Evolutionary conservation across 139 green algal genomes (phyloP), one percentile per base, ranked within the genome.

Genomic region (Micractinium conductrix): DNA sequence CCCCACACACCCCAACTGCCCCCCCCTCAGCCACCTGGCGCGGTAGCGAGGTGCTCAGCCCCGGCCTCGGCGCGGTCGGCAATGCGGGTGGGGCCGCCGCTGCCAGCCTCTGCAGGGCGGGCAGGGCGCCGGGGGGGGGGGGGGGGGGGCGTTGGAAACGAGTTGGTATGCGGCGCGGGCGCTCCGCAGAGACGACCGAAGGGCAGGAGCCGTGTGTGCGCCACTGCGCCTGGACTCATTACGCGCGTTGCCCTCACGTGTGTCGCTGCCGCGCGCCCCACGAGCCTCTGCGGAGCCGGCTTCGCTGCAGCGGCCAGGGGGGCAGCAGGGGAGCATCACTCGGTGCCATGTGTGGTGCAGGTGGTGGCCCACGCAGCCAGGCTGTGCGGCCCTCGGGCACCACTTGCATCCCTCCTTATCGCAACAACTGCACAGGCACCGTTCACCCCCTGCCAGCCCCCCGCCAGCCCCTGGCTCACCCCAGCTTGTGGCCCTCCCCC

Each of bases 21-120:
- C 35, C 43, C 1, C 2, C 0, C 65, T 14, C n/a, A n/a, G n/a
- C 10, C 68, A 74, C 68, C 37, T 74, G 68, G 21, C 17, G 68
- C 68, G 2, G 68, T 74, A 22, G 68, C 7, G 21, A 76, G 37
- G 37, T 33, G 38, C 33, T 43, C 68, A 37, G n/a, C 45, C 21
- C 68, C 68, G 19, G 37, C 68, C 37, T 74, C 68, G 19, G 68
- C 37, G 3, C 37, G 21, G 68, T 74, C 68, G 19, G 68, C 37
- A 37, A 74, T 74, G 68, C 68, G 68, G 68, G 68, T 74, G 68
- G 68, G 37, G 37, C 68, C 68, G 19, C 68, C 37, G 68, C 68
- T 74, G 68, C 68, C 68, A 17, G 17, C 38, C 68, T 74, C 68
- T 74, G 68, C 22, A 42, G 37, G n/a, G n/a, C n/a, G 1, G 33